phyloP scores from a whole-genome alignment of 805 yeast species.

The Saccharomycopsis malanga region DNA sequence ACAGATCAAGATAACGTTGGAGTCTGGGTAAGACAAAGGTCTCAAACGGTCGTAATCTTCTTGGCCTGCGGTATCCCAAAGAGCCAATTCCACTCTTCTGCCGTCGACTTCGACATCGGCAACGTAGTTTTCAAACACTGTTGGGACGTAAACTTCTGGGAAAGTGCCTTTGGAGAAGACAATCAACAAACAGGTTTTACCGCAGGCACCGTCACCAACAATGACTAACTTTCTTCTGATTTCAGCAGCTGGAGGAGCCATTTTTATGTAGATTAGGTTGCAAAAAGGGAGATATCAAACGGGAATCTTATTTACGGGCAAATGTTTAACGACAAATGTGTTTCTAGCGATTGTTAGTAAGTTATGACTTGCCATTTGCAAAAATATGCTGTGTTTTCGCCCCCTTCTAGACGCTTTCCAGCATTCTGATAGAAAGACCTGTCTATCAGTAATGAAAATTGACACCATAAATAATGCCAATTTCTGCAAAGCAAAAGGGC shows the following conservation, averaged over 20 bases:
- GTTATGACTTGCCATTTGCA: too few relatives aligned
- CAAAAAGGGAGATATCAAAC: too few relatives aligned
- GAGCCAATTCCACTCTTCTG: conserved; percentile 84
- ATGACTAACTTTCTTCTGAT: conserved; percentile 76
- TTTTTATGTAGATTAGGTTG: conserved; percentile 13
- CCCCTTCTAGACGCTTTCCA: too few relatives aligned
- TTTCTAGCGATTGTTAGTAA: too few relatives aligned
- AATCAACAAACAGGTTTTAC: conserved; percentile 87
- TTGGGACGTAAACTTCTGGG: conserved; percentile 93
- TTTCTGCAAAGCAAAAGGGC: too few relatives aligned
- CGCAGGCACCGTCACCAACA: conserved; percentile 98
- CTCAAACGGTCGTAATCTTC: conserved; percentile 81
- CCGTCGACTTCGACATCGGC: conserved; percentile 93
- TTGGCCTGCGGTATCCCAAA: conserved; percentile 99
- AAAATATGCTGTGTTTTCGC: too few relatives aligned
- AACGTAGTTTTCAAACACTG: conserved; percentile 95
- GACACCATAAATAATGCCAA: too few relatives aligned
- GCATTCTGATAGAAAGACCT: too few relatives aligned
- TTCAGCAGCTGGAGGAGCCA: conserved; percentile 33
- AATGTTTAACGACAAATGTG: too few relatives aligned
- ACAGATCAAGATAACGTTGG: conserved; percentile 86
- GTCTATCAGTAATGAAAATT: too few relatives aligned
- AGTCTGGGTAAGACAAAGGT: conserved; percentile 60
- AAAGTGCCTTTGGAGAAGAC: conserved; percentile 81
- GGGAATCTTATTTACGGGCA: too few relatives aligned